These are phyloP conservation scores for Metarhizium robertsii DNA, from an alignment of 2,329 filamentous ascomycete species.

Conservation along the genomic window DNA sequence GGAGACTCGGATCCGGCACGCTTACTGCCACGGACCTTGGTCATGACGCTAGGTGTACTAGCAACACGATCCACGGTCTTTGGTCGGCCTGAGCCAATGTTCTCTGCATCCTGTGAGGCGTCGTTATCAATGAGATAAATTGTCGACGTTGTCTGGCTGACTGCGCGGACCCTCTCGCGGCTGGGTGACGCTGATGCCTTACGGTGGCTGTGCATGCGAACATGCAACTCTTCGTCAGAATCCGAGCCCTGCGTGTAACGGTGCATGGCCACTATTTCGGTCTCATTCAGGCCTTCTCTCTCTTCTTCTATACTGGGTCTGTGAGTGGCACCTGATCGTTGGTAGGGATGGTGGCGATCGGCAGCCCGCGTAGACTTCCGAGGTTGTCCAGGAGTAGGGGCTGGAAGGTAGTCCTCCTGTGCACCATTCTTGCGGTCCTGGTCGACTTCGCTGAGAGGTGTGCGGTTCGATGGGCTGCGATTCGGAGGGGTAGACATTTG, in stretches of 20 bases:
- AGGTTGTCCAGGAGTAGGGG: constrained; percentile 90
- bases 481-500: constrained; percentile 80
- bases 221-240: constrained; percentile 73
- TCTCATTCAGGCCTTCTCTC: constrained; percentile 45
- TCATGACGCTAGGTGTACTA: constrained; percentile 46
- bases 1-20: constrained; percentile 38
- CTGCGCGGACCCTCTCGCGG: constrained; percentile 56
- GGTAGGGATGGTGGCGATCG: constrained; percentile 68
- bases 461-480: constrained; percentile 62
- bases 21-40: constrained; percentile 57
- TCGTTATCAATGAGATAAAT: constrained; percentile 58
- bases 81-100: constrained; percentile 50
- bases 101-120: constrained; percentile 61
- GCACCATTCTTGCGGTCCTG: constrained; percentile 61
- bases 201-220: constrained; percentile 62
- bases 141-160: constrained; percentile 68
- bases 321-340: constrained; percentile 42
- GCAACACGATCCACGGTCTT: constrained; percentile 49
- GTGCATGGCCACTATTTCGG: constrained; percentile 52
- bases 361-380: constrained; percentile 73
- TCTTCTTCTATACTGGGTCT: constrained; percentile 35
- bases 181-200: constrained; percentile 56
- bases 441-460: constrained; percentile 90
- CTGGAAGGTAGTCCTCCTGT: constrained; percentile 88
- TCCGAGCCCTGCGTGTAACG: constrained; percentile 55